phyloP scores from a whole-genome alignment of 768 basidiomycete species.

The Lenzites betulinus region DNA sequence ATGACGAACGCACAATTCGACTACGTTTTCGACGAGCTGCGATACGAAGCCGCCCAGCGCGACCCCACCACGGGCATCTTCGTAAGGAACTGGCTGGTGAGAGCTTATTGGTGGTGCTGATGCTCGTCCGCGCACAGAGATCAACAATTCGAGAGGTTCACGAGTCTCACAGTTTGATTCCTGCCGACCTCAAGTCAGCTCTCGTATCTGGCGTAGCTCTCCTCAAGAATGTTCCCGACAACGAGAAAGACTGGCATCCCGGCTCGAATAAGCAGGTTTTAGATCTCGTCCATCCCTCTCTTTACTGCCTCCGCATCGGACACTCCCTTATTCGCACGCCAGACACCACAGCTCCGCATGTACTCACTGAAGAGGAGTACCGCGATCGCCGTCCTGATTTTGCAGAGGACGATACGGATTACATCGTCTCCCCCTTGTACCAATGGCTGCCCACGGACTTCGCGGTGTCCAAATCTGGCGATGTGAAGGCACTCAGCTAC shows the following conservation, averaged over 20 bases:
- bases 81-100: not conserved
- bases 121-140: not conserved
- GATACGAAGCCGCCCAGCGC: constrained; percentile 2
- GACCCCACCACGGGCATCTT: constrained; percentile 18
- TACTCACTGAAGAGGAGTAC: constrained; percentile 4
- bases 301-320: constrained; percentile 37
- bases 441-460: constrained; percentile 37
- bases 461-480: constrained; percentile 25
- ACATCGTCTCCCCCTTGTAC: constrained; percentile 20
- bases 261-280: constrained; percentile 44
- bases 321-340: not conserved
- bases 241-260: constrained; percentile 49
- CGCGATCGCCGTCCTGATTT: not conserved
- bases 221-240: constrained; percentile 42
- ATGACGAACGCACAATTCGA: constrained; percentile 14
- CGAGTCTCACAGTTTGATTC: constrained; percentile 10
- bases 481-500: constrained; percentile 25
- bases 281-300: constrained; percentile 49
- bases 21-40: constrained; percentile 16
- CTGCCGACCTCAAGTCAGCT: not conserved
- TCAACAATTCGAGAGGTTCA: constrained; percentile 1
- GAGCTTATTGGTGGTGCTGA: too few species aligned
- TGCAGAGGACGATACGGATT: not conserved
- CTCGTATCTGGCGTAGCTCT: not conserved
- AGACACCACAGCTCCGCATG: not conserved